Evolutionary conservation across 345 rosid species (phyloP).

Genomic region (Anastatica hierochuntica): DNA sequence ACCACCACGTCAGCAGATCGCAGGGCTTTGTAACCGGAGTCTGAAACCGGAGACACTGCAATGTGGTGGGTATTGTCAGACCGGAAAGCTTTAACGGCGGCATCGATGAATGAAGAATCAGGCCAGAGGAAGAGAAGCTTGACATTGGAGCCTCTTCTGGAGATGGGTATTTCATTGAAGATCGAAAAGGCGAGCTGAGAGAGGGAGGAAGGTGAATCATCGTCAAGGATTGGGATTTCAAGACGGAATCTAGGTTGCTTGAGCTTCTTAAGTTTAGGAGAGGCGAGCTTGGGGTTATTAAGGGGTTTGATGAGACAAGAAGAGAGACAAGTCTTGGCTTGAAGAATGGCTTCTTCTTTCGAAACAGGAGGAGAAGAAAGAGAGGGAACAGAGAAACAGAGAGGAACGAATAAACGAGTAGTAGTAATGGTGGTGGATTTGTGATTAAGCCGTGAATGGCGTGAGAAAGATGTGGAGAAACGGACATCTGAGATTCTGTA

Average conservation of each 20-base stretch:
- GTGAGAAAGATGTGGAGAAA: conserved; percentile 2
- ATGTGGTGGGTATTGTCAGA: conserved; percentile 32
- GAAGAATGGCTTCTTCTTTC: conserved; percentile 73
- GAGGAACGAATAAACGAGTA: conserved; percentile 18
- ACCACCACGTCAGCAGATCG: conserved; percentile 54
- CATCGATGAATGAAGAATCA: conserved; percentile 19
- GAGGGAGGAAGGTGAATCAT: conserved; percentile 55
- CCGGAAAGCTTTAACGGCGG: conserved; percentile 33
- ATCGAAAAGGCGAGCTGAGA: conserved; percentile 46
- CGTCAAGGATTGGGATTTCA: conserved; percentile 54
- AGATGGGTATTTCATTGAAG: conserved; percentile 42
- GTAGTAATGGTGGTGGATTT: conserved; percentile 18
- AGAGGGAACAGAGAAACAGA: conserved; percentile 33
- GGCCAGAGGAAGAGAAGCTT: conserved; percentile 54
- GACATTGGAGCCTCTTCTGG: conserved; percentile 46
- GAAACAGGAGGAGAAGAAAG: conserved; percentile 48
- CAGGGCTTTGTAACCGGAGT: conserved; percentile 10
- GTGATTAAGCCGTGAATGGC: conserved; percentile 4
- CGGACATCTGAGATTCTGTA: conserved; percentile 11
- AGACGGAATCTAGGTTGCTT: conserved; percentile 69
- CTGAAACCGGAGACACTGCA: conserved; percentile 29
- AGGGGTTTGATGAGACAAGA: conserved; percentile 60
- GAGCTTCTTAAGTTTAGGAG: conserved; percentile 57
- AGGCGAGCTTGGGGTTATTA: conserved; percentile 57
- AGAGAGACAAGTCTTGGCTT: conserved; percentile 70